Base-by-base conservation (phyloP, 495 filamentous ascomycete species). In the Penicillium verhagenii region DNA sequence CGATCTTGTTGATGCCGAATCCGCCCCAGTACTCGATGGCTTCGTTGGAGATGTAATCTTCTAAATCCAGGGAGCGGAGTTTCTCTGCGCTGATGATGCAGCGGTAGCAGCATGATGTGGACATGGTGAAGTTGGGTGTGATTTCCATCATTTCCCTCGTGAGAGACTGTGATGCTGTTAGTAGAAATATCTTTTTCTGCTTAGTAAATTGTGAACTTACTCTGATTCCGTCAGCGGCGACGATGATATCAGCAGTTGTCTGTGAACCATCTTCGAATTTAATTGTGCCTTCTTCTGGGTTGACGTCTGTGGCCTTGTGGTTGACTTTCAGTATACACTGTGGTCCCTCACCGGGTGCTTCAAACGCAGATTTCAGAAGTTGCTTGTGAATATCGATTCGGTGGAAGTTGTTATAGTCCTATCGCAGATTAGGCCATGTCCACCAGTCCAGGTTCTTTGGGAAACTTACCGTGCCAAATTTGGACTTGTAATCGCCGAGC, bases 11-110 rank as follows among this genome's bases (percentile, higher is more conserved):
- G 26, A 67, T 64, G 1, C 66, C 68, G n/a, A 63, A 61, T 3
- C 66, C 66, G 20, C 68, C 68, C 66, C 68, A 71, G 50, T 69
- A 71, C 28, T 71, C 68, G 39, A 70, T 66, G 0, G 67, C 67
- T 6, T 66, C 60, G 43, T 68, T 68, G 18, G 50, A 50, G 42
- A 66, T 61, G 9, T 64, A 62, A 18, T 67, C 63, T 4, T 61
- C 57, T 2, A 71, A 49, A 0, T 56, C 66, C 1, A 69, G 56
- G 0, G 19, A 26, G 21, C 61, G 66, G 2, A 69, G 59, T 14
- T 69, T 66, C n/a, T 65, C 63, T 2, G 68, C 61, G 6, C 56
- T 48, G 19, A 71, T 69, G 37, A 69, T 66, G 52, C 66, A 69
- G 20, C 61, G 57, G 20, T 65, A 69, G 50, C 61, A 69, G 47